These are phyloP conservation scores for Closterium sp. DNA, from an alignment of 139 green algal species.

Conservation along the genomic window DNA sequence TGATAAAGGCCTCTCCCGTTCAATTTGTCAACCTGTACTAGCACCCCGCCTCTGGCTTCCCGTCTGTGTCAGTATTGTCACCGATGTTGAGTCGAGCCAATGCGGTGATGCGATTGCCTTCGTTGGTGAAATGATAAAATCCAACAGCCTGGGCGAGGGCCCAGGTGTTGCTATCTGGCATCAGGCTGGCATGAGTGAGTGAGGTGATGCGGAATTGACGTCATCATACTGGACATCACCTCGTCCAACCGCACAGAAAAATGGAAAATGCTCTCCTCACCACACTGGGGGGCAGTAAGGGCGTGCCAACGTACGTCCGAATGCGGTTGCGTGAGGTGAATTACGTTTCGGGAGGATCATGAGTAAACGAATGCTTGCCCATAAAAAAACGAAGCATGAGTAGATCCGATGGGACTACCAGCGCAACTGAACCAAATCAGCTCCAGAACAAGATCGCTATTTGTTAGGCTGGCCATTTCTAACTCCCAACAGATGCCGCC, in stretches of 20 bases:
- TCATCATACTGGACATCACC: not conserved
- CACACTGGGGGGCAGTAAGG: too few species aligned
- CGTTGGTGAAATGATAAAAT: not conserved
- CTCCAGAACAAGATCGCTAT: not conserved
- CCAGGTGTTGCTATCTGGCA: not conserved
- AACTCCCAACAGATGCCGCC: not conserved
- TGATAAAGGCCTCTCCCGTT: not conserved
- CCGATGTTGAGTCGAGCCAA: too few species aligned
- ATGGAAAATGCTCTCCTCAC: not conserved
- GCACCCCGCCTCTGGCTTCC: not conserved
- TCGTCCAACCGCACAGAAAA: not conserved
- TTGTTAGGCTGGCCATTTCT: not conserved
- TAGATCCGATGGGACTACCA: too few species aligned
- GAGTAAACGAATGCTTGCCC: too few species aligned
- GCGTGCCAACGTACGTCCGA: too few species aligned
- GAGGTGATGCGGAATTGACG: not conserved
- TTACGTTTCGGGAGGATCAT: too few species aligned
- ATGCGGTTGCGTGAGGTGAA: too few species aligned
- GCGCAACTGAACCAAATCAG: too few species aligned
- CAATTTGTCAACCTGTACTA: not conserved
- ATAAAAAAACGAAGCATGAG: too few species aligned
- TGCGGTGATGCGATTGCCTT: not conserved
- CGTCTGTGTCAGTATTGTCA: not conserved
- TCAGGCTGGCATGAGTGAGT: not conserved
- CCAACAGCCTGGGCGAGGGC: not conserved